These are phyloP conservation scores for Pseudocercospora crystallina DNA, from an alignment of 2,329 filamentous ascomycete species.

Conservation along the genomic window DNA sequence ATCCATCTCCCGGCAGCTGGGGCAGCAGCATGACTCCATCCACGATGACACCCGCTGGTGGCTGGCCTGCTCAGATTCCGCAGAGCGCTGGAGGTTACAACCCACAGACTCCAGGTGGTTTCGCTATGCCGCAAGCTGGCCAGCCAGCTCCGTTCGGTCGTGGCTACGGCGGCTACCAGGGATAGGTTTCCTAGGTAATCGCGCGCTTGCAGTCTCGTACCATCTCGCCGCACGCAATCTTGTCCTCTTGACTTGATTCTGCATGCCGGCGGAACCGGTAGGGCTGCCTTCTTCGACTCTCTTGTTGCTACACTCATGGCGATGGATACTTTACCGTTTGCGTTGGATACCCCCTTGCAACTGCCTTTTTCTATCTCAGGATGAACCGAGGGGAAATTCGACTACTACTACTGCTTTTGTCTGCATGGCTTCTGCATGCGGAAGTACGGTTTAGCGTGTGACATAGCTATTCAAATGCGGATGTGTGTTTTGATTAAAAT, in stretches of 20 bases:
- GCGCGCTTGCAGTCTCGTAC: background rate
- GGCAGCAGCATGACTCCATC: slow-evolving; percentile 55
- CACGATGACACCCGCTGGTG: slow-evolving; percentile 35
- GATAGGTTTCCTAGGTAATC: slow-evolving; percentile 40
- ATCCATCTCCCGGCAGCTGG: slow-evolving; percentile 58
- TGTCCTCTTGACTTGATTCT: background rate
- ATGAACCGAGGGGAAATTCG: background rate
- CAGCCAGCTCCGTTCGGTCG: slow-evolving; percentile 42
- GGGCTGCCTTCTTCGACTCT: too few relatives aligned
- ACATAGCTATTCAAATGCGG: too few relatives aligned
- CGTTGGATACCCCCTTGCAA: slow-evolving; percentile 6
- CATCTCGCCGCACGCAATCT: too few relatives aligned
- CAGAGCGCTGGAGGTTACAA: slow-evolving; percentile 80
- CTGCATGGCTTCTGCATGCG: slow-evolving; percentile 4
- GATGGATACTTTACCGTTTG: background rate
- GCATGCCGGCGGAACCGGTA: background rate
- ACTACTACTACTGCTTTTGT: background rate
- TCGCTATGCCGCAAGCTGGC: slow-evolving; percentile 51
- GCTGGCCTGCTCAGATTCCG: slow-evolving; percentile 48
- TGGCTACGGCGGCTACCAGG: slow-evolving; percentile 62
- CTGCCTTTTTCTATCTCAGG: background rate
- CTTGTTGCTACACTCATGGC: too few relatives aligned
- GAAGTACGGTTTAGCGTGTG: slow-evolving; percentile 10
- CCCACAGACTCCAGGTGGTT: slow-evolving; percentile 51
- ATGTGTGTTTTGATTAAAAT: background rate